A percentile compares a stretch with the other conserved stretches of the same genome.
Evolutionary conservation across 495 filamentous ascomycete species (phyloP).

Genomic region (Aspergillus kassunensis): DNA sequence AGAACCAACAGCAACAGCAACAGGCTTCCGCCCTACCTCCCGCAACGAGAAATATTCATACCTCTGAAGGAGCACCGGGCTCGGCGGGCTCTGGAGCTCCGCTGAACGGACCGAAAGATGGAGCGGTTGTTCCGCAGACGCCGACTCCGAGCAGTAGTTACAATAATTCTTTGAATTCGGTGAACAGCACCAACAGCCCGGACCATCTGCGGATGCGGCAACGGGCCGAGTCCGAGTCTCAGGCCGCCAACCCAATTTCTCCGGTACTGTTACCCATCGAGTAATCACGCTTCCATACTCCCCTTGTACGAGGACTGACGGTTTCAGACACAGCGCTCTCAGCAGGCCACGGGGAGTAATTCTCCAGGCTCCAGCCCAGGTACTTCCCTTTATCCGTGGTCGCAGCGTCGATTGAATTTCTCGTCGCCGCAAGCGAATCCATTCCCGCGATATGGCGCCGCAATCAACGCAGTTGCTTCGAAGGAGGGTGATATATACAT

Average conservation of each 20-base stretch:
- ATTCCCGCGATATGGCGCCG: conserved; percentile 95
- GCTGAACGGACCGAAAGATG: conserved; percentile 39
- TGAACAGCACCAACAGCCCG: conserved; percentile 47
- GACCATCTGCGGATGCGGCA: conserved; percentile 50
- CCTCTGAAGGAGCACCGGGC: conserved; percentile 43
- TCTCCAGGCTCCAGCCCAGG: conserved; percentile 40
- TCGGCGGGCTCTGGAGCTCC: conserved; percentile 21
- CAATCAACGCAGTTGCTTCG: conserved; percentile 85
- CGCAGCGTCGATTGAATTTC: conserved; percentile 81
- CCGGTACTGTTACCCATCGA: neutral
- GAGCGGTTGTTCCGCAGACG: conserved; percentile 43
- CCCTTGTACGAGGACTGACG: conserved; percentile 11
- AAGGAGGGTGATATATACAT: conserved; percentile 98
- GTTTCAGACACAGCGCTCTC: conserved; percentile 31
- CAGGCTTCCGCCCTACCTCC: conserved; percentile 46
- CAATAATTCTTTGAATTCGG: conserved; percentile 60
- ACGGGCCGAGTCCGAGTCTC: conserved; percentile 47
- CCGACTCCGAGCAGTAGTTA: conserved; percentile 61
- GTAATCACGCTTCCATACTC: neutral
- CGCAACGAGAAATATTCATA: conserved; percentile 50
- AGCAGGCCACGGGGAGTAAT: conserved; percentile 32
- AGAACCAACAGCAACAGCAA: conserved; percentile 50
- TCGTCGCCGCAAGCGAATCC: conserved; percentile 77
- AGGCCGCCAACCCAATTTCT: conserved; percentile 33
- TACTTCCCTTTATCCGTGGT: conserved; percentile 88